Conservation (phyloP, 2,329 filamentous ascomycete species). For the Epichloe gansuensis region DNA sequence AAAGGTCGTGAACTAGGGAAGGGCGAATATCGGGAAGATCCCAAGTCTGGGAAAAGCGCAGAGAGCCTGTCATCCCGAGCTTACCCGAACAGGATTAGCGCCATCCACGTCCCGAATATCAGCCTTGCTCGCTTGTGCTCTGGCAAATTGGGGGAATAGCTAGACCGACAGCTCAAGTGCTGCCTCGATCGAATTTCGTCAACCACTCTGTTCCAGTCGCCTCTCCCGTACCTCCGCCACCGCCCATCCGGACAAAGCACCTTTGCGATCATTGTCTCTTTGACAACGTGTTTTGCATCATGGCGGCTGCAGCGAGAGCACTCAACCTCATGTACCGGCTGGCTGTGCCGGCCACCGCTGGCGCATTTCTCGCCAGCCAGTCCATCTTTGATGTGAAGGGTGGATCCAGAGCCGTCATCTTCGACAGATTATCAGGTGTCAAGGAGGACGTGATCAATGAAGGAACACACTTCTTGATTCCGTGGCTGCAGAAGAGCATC, state of each 20-base stretch:
- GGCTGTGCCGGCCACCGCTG: constrained; percentile 63
- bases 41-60: constrained; percentile 15
- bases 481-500: constrained; percentile 91
- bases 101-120: constrained; percentile 12
- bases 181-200: not conserved
- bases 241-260: not conserved
- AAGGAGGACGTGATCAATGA: constrained; percentile 89
- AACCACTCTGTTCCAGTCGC: not conserved
- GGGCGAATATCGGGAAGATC: constrained; percentile 9
- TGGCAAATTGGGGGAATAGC: not conserved
- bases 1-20: constrained; percentile 12
- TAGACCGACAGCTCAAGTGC: not conserved
- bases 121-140: constrained; percentile 4
- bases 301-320: constrained; percentile 44
- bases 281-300: constrained; percentile 7
- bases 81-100: constrained; percentile 24
- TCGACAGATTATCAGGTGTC: constrained; percentile 85
- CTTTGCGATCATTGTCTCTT: not conserved
- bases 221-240: not conserved
- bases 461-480: constrained; percentile 91
- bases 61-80: constrained; percentile 17
- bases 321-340: constrained; percentile 52
- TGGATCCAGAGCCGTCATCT: constrained; percentile 91
- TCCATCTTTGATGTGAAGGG: constrained; percentile 96
- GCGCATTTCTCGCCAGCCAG: constrained; percentile 55